A percentile compares a stretch with the other conserved stretches of the same genome.
phyloP scores from a whole-genome alignment of 352 stramenopile species.

The Peronospora destructor region DNA sequence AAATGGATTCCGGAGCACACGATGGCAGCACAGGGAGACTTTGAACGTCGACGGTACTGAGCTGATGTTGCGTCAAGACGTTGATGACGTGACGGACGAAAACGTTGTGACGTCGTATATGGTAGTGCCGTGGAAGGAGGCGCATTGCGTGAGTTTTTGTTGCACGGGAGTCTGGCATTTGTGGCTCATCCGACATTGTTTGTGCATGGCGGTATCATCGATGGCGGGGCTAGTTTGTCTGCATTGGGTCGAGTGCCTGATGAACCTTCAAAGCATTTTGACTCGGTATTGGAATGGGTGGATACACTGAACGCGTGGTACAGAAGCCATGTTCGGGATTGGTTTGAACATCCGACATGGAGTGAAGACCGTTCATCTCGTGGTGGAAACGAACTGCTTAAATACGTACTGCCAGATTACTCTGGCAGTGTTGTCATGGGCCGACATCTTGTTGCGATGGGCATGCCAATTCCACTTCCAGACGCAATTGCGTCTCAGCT shows the following conservation, averaged over 20 bases:
- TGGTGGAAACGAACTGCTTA: conserved; percentile 58
- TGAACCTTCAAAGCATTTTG: conserved; percentile 23
- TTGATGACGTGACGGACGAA: conserved; percentile 47
- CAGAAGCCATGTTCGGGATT: conserved; percentile 57
- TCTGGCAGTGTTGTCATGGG: conserved; percentile 67
- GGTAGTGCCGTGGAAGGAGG: conserved; percentile 65
- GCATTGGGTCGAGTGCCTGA: conserved; percentile 74
- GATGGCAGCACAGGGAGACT: conserved; percentile 86
- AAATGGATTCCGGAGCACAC: conserved; percentile 89
- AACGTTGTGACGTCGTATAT: conserved; percentile 76
- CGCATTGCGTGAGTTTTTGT: conserved; percentile 81
- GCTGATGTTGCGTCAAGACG: conserved; percentile 30
- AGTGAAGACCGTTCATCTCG: conserved; percentile 40
- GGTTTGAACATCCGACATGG: conserved; percentile 77
- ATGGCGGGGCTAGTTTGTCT: conserved; percentile 26
- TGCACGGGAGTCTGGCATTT: conserved; percentile 71
- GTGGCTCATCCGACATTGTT: conserved; percentile 86
- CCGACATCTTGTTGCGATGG: conserved; percentile 54
- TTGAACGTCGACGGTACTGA: conserved; percentile 83
- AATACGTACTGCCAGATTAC: conserved; percentile 64
- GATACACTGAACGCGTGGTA: conserved; percentile 84
- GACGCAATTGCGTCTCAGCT: conserved; percentile 43
- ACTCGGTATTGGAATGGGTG: conserved; percentile 47
- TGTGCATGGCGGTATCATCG: conserved; percentile 88
- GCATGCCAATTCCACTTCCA: conserved; percentile 65